These are phyloP conservation scores for Spongispora temasekensis DNA, from an alignment of 1,284 basidiomycete genomes.

Conservation along the genomic window DNA sequence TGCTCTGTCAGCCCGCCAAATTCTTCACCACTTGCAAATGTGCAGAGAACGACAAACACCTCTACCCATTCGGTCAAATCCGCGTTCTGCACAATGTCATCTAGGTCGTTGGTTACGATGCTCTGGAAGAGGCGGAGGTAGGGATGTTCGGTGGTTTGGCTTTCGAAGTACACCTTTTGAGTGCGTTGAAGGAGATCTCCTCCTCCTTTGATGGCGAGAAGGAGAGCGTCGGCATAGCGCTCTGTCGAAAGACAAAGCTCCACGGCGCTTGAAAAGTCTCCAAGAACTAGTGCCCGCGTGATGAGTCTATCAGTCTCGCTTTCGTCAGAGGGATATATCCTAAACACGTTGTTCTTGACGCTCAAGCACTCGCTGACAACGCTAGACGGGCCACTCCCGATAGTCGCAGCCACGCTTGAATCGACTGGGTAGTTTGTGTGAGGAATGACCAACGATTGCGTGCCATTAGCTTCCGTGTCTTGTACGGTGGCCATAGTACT, in stretches of 20 bases:
- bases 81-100: slow-evolving; percentile 74
- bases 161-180: slow-evolving; percentile 93
- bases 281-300: slow-evolving; percentile 91
- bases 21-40: slow-evolving; percentile 86
- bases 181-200: slow-evolving; percentile 87
- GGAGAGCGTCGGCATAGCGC: slow-evolving; percentile 91
- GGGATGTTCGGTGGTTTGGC: slow-evolving; percentile 73
- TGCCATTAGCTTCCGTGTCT: slow-evolving; percentile 50
- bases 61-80: slow-evolving; percentile 96
- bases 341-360: slow-evolving; percentile 80
- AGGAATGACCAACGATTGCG: slow-evolving; percentile 66
- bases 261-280: slow-evolving; percentile 93
- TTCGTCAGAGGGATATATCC: slow-evolving; percentile 89
- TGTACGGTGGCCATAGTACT: slow-evolving; percentile 66
- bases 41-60: slow-evolving; percentile 96
- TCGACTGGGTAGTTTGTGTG: slow-evolving; percentile 79
- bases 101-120: slow-evolving; percentile 90
- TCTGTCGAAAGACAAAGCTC: slow-evolving; percentile 89
- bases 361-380: slow-evolving; percentile 52
- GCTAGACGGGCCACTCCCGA: slow-evolving; percentile 86
- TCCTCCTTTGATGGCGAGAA: slow-evolving; percentile 91
- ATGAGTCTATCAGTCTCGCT: slow-evolving; percentile 87
- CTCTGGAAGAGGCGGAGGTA: slow-evolving; percentile 96
- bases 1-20: slow-evolving; percentile 89
- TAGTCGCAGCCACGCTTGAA: slow-evolving; percentile 88